phyloP scores from a whole-genome alignment of 2,329 filamentous ascomycete species.

The Pestalotiopsis sp. region DNA sequence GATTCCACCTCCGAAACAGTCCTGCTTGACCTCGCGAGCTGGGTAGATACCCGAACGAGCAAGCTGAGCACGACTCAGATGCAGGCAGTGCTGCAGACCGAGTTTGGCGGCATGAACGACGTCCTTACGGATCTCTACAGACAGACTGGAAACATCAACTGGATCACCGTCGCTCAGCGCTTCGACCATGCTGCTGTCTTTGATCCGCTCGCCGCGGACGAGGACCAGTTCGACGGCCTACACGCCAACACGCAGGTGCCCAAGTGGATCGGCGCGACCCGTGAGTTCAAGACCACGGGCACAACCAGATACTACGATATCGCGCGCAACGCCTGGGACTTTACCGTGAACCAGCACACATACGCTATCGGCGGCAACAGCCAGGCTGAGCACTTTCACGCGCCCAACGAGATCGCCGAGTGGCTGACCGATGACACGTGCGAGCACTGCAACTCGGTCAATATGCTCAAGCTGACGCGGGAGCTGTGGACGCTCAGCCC shows the following conservation, averaged over 20 bases:
- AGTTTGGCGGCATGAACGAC: conserved; percentile 58
- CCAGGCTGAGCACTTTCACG: conserved; percentile 53
- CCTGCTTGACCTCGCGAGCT: conserved; percentile 44
- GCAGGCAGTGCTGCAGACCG: conserved; percentile 50
- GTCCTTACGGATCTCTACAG: conserved; percentile 50
- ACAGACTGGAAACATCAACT: conserved; percentile 45
- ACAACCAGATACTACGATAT: conserved; percentile 47
- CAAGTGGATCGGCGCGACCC: conserved; percentile 54
- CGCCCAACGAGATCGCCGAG: conserved; percentile 46
- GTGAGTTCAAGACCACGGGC: conserved; percentile 51
- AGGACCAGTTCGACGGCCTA: conserved; percentile 48
- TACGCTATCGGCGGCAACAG: conserved; percentile 59
- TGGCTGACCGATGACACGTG: conserved; percentile 48
- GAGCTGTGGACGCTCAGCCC: conserved; percentile 51
- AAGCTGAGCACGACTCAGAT: conserved; percentile 45
- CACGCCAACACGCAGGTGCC: conserved; percentile 58
- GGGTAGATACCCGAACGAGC: conserved; percentile 50
- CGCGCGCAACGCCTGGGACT: conserved; percentile 50
- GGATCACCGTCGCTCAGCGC: conserved; percentile 48
- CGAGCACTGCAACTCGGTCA: conserved; percentile 58
- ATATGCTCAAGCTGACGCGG: conserved; percentile 58
- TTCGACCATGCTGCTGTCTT: conserved; percentile 53
- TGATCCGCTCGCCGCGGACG: conserved; percentile 45
- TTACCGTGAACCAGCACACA: conserved; percentile 47
- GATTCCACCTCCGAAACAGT: conserved; percentile 44